Percentiles rank a stretch among this genome's conserved stretches.
Conservation (phyloP, 2,329 filamentous ascomycete genomes). For the Trematosphaeria pertusa region DNA sequence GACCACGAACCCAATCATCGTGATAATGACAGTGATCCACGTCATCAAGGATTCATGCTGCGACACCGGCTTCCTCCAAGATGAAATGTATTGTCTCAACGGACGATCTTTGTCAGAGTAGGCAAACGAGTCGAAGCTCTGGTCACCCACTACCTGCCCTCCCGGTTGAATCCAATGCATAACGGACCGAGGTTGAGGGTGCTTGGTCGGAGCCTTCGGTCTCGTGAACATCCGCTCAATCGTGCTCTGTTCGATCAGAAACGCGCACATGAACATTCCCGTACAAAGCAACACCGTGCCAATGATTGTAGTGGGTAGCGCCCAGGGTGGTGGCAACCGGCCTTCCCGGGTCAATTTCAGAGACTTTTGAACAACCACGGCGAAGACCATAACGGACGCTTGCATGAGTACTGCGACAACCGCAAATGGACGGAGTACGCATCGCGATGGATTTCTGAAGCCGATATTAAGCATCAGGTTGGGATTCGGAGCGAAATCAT, state of each 20-base stretch:
- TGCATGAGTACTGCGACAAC: no score
- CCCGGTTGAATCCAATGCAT: slow-evolving; percentile 48
- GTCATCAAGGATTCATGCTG: background rate
- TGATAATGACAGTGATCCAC: slow-evolving; percentile 23
- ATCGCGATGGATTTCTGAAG: no score
- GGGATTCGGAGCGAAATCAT: no score
- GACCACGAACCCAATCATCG: slow-evolving; percentile 45
- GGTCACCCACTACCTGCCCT: slow-evolving; percentile 46
- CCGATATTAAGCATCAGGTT: no score
- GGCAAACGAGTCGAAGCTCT: slow-evolving; percentile 46
- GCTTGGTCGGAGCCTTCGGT: slow-evolving; percentile 14
- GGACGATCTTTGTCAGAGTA: slow-evolving; percentile 8
- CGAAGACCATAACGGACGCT: no score
- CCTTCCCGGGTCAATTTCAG: no score
- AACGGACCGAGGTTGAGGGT: slow-evolving; percentile 18
- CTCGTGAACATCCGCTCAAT: slow-evolving; percentile 19
- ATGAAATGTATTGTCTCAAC: background rate
- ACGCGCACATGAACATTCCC: slow-evolving; percentile 38
- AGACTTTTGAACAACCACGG: no score
- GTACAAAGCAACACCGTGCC: no score
- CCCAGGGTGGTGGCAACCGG: no score
- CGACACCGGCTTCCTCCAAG: background rate
- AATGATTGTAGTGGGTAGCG: no score
- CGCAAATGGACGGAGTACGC: no score
- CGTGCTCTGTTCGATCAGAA: slow-evolving; percentile 39